Conservation (phyloP, 2,329 filamentous ascomycete species). For the Ilyonectria sp. region DNA sequence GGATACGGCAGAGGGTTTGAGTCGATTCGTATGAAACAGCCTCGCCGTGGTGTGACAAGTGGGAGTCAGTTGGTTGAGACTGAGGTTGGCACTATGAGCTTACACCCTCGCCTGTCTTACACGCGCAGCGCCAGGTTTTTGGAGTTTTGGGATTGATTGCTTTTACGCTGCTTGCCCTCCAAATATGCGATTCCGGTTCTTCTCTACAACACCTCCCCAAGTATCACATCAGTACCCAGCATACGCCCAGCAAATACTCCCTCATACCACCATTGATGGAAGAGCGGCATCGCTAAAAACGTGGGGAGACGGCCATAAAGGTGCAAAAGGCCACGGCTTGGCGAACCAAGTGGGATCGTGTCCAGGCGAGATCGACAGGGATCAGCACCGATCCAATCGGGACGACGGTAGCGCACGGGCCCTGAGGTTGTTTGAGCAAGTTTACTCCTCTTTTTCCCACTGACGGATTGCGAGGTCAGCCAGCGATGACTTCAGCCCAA, state of each 20-base stretch:
- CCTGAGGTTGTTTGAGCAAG: slow-evolving; percentile 59
- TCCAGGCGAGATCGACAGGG: slow-evolving; percentile 13
- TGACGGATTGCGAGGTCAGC: slow-evolving; percentile 21
- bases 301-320: slow-evolving; percentile 9
- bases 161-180: not conserved
- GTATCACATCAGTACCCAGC: not conserved
- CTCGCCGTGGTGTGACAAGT: not conserved
- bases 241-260: not conserved
- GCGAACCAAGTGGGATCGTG: slow-evolving; percentile 35
- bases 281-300: slow-evolving; percentile 16
- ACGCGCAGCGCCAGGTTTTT: not conserved
- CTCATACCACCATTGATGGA: slow-evolving; percentile 6
- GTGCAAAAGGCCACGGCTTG: slow-evolving; percentile 19
- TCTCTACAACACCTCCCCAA: not conserved
- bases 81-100: not conserved
- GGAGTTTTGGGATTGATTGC: not conserved
- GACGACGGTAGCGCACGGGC: slow-evolving; percentile 28
- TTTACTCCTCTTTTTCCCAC: slow-evolving; percentile 45
- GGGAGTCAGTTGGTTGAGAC: not conserved
- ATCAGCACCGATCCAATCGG: slow-evolving; percentile 40
- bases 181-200: not conserved
- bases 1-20: slow-evolving; percentile 14
- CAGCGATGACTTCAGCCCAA: slow-evolving; percentile 13
- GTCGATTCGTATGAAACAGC: slow-evolving; percentile 19
- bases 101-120: not conserved